Percentiles rank a stretch among this genome's conserved stretches.
Conservation (phyloP, 73 alveolate species). For the Symbiodinium natans region DNA sequence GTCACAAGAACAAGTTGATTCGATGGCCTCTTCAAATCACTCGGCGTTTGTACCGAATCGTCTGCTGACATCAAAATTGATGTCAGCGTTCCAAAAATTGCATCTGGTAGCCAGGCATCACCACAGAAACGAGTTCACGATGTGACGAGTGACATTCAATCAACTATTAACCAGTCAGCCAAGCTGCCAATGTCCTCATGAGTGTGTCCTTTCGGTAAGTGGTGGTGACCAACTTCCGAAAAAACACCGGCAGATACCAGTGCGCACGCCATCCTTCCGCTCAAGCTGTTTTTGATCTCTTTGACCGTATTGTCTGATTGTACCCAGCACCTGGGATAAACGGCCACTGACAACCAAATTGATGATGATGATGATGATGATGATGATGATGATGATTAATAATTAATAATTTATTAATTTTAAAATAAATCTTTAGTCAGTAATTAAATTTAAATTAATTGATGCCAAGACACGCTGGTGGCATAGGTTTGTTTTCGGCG, state of each 20-base stretch:
- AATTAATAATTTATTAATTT: too few species aligned
- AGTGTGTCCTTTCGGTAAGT: constrained; percentile 23
- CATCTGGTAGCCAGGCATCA: too few species aligned
- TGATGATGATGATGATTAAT: too few species aligned
- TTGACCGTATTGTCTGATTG: constrained; percentile 21
- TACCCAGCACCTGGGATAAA: background rate
- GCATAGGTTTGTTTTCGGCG: too few species aligned
- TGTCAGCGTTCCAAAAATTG: background rate
- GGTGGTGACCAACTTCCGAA: background rate
- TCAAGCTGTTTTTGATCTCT: background rate
- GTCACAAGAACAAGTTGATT: too few species aligned
- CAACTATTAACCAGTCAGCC: too few species aligned
- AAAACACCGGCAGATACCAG: background rate
- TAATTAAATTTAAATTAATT: too few species aligned
- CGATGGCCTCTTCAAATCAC: background rate
- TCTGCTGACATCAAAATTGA: background rate
- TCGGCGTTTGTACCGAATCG: background rate
- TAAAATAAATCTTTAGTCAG: too few species aligned
- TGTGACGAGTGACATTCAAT: background rate
- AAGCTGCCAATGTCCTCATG: constrained; percentile 14
- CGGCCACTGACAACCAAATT: too few species aligned
- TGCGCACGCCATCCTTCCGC: background rate
- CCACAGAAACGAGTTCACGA: too few species aligned
- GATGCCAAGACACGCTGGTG: too few species aligned
- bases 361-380: background rate